These are phyloP conservation scores for Geranium incanum DNA, from an alignment of 441 rosid species.

Conservation along the genomic window DNA sequence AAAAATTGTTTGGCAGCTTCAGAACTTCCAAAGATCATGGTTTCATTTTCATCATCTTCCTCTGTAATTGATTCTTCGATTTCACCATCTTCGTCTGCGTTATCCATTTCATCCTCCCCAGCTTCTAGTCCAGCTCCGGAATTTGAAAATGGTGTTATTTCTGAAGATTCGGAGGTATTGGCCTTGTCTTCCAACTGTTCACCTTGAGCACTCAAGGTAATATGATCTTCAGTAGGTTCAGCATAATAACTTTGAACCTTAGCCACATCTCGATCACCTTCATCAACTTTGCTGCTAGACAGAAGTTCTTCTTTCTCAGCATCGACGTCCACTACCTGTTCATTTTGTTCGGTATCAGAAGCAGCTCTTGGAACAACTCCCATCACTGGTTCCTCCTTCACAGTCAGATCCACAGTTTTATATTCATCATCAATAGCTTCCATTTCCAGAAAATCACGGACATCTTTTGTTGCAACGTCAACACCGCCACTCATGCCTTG, in stretches of 20 bases:
- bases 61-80: conserved; percentile 45
- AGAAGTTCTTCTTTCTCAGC: not conserved
- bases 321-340: not conserved
- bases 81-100: conserved; percentile 28
- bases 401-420: not conserved
- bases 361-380: not conserved
- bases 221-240: not conserved
- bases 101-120: not conserved
- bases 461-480: not conserved
- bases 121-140: not conserved
- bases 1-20: conserved; percentile 71
- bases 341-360: not conserved
- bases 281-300: not conserved
- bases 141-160: not conserved
- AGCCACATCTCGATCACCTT: not conserved
- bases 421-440: not conserved
- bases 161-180: not conserved
- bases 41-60: conserved; percentile 44
- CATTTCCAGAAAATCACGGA: not conserved
- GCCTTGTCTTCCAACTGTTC: not conserved
- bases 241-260: not conserved
- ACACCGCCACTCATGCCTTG: not conserved
- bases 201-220: not conserved
- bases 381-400: not conserved
- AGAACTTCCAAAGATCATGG: conserved; percentile 52